Evolutionary conservation across 225 moss, liverwort and hornwort species (phyloP).

Genomic region (Pseudisothecium myosuroides): DNA sequence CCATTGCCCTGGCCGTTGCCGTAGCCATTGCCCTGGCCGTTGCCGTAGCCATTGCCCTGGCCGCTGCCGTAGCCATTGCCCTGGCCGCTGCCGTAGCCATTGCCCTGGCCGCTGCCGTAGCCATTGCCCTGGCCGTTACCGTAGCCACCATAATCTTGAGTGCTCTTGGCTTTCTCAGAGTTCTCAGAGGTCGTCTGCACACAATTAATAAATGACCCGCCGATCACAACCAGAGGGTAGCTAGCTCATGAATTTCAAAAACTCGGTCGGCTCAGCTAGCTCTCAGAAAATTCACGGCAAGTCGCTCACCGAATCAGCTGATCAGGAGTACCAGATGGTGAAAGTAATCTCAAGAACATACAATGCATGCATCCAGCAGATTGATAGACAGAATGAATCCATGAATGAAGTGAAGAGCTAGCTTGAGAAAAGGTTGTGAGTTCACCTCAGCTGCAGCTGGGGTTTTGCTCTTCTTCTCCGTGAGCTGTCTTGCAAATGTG

Average conservation of each 20-base stretch:
- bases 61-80: not conserved
- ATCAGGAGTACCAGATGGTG: not conserved
- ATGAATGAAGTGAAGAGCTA: not conserved
- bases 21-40: accelerated
- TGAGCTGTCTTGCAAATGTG: not conserved
- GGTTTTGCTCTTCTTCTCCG: not conserved
- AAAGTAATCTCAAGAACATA: not conserved
- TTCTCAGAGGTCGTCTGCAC: not conserved
- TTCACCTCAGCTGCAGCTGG: not conserved
- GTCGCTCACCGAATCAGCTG: not conserved
- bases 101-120: not conserved
- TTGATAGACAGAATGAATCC: not conserved
- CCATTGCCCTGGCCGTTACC: not conserved
- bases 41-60: accelerated
- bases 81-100: not conserved
- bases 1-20: not conserved
- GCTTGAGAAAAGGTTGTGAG: not conserved
- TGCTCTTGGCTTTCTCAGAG: not conserved
- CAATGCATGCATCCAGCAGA: not conserved
- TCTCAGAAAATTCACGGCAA: not conserved
- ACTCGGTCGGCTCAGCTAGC: not conserved
- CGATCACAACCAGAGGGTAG: not conserved
- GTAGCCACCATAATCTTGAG: not conserved
- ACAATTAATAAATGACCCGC: not conserved
- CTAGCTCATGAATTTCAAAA: not conserved